phyloP scores from a whole-genome alignment of 2,329 filamentous ascomycete genomes.

The Penicillium decumbens region DNA sequence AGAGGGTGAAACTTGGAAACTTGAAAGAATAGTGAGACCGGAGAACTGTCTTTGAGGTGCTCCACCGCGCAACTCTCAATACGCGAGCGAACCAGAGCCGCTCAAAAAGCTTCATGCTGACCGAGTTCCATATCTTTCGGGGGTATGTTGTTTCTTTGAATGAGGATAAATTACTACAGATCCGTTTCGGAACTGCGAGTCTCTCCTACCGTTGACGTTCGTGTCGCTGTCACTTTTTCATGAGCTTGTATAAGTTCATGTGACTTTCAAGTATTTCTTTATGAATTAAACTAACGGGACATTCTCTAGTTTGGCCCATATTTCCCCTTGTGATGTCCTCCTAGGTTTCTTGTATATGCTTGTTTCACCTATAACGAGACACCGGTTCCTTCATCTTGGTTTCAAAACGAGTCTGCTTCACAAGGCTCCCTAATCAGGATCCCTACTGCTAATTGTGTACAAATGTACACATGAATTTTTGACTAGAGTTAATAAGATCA shows the following conservation, averaged over 20 bases:
- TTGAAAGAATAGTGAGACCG: background rate
- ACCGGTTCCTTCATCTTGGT: background rate
- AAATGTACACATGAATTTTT: no score
- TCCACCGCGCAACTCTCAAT: conserved; percentile 7
- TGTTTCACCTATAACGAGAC: background rate
- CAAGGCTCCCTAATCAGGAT: no score
- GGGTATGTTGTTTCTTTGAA: background rate
- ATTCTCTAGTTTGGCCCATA: background rate
- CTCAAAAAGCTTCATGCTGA: background rate
- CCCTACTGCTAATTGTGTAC: no score
- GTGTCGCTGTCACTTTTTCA: background rate
- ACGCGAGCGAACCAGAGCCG: background rate
- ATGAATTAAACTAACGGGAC: background rate
- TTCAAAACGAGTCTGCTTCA: no score
- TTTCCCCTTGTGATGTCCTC: background rate
- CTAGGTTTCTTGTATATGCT: background rate
- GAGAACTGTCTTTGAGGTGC: background rate
- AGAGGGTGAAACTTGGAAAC: background rate
- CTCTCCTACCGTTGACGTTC: background rate
- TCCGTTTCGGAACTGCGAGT: background rate
- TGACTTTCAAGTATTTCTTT: background rate
- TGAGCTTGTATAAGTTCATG: no score
- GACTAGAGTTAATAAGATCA: no score
- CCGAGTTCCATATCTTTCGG: background rate
- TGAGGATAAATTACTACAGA: background rate